These are phyloP conservation scores for Pseudevernia furfuracea DNA, from an alignment of 495 filamentous ascomycete species.

Conservation along the genomic window DNA sequence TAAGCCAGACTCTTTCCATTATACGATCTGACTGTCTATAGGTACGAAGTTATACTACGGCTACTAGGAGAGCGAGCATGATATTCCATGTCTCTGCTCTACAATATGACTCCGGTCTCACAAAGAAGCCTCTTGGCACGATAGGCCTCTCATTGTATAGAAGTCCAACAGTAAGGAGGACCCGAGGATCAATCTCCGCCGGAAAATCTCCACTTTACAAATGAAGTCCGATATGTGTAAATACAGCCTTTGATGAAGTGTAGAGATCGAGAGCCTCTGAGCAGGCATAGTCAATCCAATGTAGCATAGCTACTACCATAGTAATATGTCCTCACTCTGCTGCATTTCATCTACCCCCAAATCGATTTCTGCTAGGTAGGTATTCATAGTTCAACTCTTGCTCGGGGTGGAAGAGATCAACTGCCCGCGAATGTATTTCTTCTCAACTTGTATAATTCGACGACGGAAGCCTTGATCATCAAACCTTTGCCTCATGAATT, in stretches of 20 bases:
- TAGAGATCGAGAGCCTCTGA: background rate
- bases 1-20: background rate
- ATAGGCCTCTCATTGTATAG: background rate
- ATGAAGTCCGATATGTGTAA: background rate
- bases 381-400: too few species aligned
- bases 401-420: too few species aligned
- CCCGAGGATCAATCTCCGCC: background rate
- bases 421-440: too few species aligned
- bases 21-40: constrained; percentile 14
- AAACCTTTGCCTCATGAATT: too few species aligned
- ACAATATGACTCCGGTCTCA: background rate
- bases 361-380: background rate
- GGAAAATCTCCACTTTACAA: background rate
- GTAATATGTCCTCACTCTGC: background rate
- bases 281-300: background rate
- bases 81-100: background rate
- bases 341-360: background rate
- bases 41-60: constrained; percentile 63
- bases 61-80: constrained; percentile 32
- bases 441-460: too few species aligned
- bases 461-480: too few species aligned
- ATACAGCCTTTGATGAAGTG: background rate
- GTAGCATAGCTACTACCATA: background rate
- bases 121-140: background rate
- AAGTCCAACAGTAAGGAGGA: background rate